These are phyloP conservation scores for Clarireedia monteithiana DNA, from an alignment of 2,329 filamentous ascomycete species.

Conservation along the genomic window DNA sequence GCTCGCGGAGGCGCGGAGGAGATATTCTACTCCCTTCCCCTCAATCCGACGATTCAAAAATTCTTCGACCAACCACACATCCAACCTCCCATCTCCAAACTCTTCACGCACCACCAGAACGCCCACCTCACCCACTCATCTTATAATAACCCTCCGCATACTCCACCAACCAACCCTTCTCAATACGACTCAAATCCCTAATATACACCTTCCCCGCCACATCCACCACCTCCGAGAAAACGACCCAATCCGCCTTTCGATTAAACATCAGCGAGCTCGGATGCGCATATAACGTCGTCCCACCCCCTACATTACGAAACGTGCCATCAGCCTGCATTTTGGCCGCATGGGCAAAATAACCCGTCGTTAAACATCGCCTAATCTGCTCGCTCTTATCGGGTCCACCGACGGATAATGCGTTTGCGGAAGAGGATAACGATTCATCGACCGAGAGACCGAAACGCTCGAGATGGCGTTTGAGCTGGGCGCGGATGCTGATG, in stretches of 20 bases:
- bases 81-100: no score
- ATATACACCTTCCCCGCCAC: conserved; percentile 85
- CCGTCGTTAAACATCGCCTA: conserved; percentile 74
- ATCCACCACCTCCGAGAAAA: conserved; percentile 91
- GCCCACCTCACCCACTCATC: conserved; percentile 29
- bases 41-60: no score
- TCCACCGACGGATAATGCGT: conserved; percentile 33
- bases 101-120: no score
- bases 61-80: no score
- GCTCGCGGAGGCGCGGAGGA: no score
- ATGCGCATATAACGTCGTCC: conserved; percentile 74
- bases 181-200: conserved; percentile 84
- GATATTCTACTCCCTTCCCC: no score
- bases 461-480: conserved; percentile 79
- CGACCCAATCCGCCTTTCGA: conserved; percentile 90
- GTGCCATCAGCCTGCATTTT: conserved; percentile 90
- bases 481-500: conserved; percentile 77
- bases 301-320: conserved; percentile 77
- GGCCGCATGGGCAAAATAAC: conserved; percentile 89
- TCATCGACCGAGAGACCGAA: conserved; percentile 69
- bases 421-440: conserved; percentile 37
- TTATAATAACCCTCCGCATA: conserved; percentile 81
- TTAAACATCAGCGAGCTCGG: conserved; percentile 94
- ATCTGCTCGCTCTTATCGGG: conserved; percentile 62
- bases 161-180: conserved; percentile 86